Conservation (phyloP, 2,329 filamentous ascomycete species). For the Phaeosphaeriaceae sp. region DNA sequence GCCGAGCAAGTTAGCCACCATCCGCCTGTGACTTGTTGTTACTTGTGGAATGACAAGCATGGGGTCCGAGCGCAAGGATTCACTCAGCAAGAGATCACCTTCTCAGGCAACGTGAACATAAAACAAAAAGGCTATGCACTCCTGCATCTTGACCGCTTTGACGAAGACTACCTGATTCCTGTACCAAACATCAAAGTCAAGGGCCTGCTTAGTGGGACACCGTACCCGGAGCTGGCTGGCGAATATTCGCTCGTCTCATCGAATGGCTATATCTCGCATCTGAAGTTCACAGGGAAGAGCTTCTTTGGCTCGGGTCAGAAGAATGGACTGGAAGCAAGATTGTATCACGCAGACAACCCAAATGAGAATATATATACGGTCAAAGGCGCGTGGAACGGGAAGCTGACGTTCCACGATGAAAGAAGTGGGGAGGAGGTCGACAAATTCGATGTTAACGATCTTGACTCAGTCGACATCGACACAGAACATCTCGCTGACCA, state of each 20-base stretch:
- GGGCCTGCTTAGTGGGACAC: slow-evolving; percentile 52
- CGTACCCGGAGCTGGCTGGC: slow-evolving; percentile 55
- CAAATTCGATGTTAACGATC: slow-evolving; percentile 40
- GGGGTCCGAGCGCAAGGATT: slow-evolving; percentile 56
- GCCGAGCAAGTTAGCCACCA: slow-evolving; percentile 58
- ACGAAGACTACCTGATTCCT: slow-evolving; percentile 56
- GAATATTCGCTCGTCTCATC: slow-evolving; percentile 53
- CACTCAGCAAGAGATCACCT: slow-evolving; percentile 57
- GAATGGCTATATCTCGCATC: slow-evolving; percentile 51
- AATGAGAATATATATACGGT: slow-evolving; percentile 47
- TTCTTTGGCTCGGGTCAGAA: slow-evolving; percentile 51
- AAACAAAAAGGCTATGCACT: slow-evolving; percentile 58
- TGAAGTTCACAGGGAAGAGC: slow-evolving; percentile 55
- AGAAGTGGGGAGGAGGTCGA: slow-evolving; percentile 46
- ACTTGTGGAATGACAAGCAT: slow-evolving; percentile 55
- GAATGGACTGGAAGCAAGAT: slow-evolving; percentile 51
- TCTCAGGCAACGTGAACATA: slow-evolving; percentile 54
- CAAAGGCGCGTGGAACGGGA: slow-evolving; percentile 53
- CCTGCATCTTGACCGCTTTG: slow-evolving; percentile 52
- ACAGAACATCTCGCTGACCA: slow-evolving; percentile 46
- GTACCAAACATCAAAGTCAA: slow-evolving; percentile 57
- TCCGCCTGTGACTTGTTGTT: slow-evolving; percentile 57
- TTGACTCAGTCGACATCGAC: slow-evolving; percentile 27
- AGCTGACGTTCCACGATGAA: slow-evolving; percentile 48
- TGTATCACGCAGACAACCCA: slow-evolving; percentile 46